Percentiles rank a stretch among this genome's conserved stretches.
Conservation (phyloP, 331 rosid species). For the Acacia pycnantha region DNA sequence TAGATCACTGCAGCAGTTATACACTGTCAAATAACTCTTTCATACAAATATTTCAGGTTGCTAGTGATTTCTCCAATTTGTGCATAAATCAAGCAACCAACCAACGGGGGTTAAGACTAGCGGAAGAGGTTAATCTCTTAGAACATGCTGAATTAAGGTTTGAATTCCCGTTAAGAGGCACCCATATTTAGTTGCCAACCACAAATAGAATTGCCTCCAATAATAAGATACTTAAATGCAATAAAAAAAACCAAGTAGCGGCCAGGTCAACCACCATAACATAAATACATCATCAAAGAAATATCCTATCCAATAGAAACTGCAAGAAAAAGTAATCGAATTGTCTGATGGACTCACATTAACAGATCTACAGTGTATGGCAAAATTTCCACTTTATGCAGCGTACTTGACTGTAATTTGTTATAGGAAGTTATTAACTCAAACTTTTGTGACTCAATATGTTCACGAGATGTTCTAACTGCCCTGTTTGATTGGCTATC, state of each 20-base stretch:
- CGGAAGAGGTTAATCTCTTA: background rate
- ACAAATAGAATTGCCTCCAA: background rate
- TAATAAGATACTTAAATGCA: background rate
- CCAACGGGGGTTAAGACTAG: background rate
- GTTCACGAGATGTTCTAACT: background rate
- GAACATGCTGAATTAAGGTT: background rate
- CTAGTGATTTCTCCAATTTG: background rate
- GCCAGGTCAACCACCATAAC: constrained; percentile 12
- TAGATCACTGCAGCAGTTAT: background rate
- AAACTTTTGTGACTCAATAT: background rate
- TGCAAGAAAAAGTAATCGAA: constrained; percentile 9
- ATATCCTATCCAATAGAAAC: background rate
- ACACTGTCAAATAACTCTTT: background rate
- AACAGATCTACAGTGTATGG: constrained; percentile 8
- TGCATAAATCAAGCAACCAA: background rate
- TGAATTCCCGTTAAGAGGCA: background rate
- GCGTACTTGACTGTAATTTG: background rate
- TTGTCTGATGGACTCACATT: constrained; percentile 2
- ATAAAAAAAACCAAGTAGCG: background rate
- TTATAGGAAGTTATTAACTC: constrained; percentile 9
- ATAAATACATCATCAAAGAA: background rate
- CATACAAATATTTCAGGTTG: constrained; percentile 2
- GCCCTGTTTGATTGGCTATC: background rate
- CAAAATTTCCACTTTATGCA: constrained; percentile 1
- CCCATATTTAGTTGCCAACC: background rate